Evolutionary conservation across 2,329 filamentous ascomycete genomes (phyloP).

Genomic region (Penicillium sp.): DNA sequence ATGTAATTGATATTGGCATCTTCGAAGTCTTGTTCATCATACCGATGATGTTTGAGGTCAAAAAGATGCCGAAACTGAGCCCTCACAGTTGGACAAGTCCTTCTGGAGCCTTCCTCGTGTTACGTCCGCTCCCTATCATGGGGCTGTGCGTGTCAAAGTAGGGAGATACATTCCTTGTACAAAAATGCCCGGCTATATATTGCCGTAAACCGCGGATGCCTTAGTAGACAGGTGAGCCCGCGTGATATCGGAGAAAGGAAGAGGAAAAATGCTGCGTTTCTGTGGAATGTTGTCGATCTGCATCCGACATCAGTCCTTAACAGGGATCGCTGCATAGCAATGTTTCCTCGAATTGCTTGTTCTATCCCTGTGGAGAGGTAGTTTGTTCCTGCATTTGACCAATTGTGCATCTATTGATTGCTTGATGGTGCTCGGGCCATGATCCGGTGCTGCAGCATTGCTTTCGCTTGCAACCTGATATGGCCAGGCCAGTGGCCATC

Average conservation of each 20-base stretch:
- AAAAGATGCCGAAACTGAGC: slow-evolving; percentile 43
- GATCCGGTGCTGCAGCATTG: too few relatives aligned
- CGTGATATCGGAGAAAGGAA: neutral
- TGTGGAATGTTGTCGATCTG: neutral
- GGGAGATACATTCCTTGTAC: slow-evolving; percentile 41
- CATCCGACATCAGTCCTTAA: neutral
- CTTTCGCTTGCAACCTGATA: neutral
- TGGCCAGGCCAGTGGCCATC: neutral
- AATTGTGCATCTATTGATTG: neutral
- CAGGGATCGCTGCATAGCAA: neutral
- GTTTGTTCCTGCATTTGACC: neutral
- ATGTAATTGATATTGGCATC: slow-evolving; percentile 31
- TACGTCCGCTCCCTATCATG: slow-evolving; percentile 39
- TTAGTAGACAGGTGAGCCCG: neutral
- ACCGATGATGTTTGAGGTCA: slow-evolving; percentile 46
- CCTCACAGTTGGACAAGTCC: slow-evolving; percentile 26
- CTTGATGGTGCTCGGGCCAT: too few relatives aligned
- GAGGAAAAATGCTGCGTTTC: neutral
- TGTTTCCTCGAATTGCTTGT: neutral
- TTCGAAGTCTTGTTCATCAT: slow-evolving; percentile 47
- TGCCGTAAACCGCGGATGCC: neutral
- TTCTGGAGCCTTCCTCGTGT: slow-evolving; percentile 41
- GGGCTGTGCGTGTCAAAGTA: slow-evolving; percentile 44
- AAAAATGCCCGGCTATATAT: neutral
- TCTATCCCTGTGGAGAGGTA: neutral